Conservation (phyloP, 2,329 filamentous ascomycete genomes). For the Helicocarpus griseus region DNA sequence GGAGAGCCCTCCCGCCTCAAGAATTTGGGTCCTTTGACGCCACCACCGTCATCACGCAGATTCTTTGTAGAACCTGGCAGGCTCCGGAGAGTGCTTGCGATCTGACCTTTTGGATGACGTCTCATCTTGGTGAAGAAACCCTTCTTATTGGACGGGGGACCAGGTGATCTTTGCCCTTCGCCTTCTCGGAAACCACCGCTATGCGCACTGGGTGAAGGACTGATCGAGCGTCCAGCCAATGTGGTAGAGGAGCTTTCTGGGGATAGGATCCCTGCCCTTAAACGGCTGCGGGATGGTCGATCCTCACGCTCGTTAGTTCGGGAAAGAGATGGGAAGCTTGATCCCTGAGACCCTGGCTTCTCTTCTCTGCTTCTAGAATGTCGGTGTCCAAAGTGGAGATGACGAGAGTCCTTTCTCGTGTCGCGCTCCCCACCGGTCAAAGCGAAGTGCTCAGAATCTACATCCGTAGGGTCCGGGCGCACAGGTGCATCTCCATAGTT, state of each 20-base stretch:
- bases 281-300: conserved; percentile 15
- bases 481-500: conserved; percentile 71
- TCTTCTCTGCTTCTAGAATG: conserved; percentile 51
- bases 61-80: conserved; percentile 22
- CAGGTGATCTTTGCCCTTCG: conserved; percentile 32
- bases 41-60: conserved; percentile 20
- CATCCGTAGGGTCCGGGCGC: conserved; percentile 57
- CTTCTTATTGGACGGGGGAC: conserved; percentile 30
- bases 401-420: conserved; percentile 40
- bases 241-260: conserved; percentile 31
- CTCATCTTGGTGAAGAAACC: conserved; percentile 47
- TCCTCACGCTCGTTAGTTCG: conserved; percentile 23
- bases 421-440: conserved; percentile 14
- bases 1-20: conserved; percentile 26
- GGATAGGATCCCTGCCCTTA: conserved; percentile 37
- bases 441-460: conserved; percentile 52
- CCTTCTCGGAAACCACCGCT: conserved; percentile 46
- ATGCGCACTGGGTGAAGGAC: conserved; percentile 68
- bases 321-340: background rate
- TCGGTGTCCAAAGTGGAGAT: conserved; percentile 35
- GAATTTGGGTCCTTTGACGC: conserved; percentile 17
- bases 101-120: conserved; percentile 38
- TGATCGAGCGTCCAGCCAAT: conserved; percentile 57
- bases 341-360: conserved; percentile 18
- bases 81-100: conserved; percentile 24